Evolutionary conservation across 805 yeast genomes (phyloP).

Genomic region (Suhomyces vadensis): DNA sequence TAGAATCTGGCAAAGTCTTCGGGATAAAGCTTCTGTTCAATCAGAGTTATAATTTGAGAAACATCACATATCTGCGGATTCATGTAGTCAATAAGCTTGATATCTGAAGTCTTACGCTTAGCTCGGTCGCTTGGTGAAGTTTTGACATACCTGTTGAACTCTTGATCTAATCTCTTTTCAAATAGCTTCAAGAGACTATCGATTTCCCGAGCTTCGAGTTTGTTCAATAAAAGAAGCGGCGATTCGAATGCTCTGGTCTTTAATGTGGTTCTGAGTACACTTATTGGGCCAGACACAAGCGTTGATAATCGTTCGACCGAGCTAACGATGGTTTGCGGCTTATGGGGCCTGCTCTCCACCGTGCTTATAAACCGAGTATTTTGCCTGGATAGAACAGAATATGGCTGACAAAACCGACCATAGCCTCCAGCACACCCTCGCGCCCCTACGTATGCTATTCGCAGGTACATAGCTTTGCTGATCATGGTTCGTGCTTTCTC

Average conservation of each 20-base stretch:
- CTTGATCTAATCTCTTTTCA: not conserved
- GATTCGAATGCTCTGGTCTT: not conserved
- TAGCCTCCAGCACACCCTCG: not conserved
- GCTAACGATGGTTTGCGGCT: not conserved
- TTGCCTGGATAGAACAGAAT: not conserved
- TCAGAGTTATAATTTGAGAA: conserved; percentile 19
- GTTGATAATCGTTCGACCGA: not conserved
- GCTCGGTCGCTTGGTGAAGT: not conserved
- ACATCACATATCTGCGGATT: conserved; percentile 29
- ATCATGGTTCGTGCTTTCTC: not conserved
- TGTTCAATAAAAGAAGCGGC: conserved; percentile 7
- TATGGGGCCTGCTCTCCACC: not conserved
- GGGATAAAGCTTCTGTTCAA: conserved; percentile 22
- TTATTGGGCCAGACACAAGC: not conserved
- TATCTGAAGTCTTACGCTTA: not conserved
- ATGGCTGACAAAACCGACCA: not conserved
- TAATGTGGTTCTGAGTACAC: not conserved
- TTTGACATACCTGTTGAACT: not conserved
- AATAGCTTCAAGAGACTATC: not conserved
- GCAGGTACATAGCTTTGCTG: not conserved
- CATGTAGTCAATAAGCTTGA: conserved; percentile 15
- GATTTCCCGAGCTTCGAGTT: conserved; percentile 3
- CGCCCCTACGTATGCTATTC: not conserved
- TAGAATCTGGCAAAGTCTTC: conserved; percentile 17
- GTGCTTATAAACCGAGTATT: not conserved